Conservation (phyloP, 2,329 filamentous ascomycete species). For the Fusarium beomiforme region DNA sequence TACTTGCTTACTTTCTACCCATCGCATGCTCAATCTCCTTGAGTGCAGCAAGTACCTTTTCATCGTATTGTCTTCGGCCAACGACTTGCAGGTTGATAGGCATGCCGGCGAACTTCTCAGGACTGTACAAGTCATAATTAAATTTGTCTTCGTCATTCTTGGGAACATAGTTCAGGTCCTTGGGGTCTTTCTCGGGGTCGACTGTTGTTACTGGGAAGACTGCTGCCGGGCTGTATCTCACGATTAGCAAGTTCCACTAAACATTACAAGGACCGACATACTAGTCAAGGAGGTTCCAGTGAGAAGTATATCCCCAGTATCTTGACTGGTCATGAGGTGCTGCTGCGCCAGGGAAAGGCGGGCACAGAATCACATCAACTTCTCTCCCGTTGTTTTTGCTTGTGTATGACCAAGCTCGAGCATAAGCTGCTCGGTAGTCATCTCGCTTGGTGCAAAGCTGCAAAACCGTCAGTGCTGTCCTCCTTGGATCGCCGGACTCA, state of each 20-base stretch:
- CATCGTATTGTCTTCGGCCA: slow-evolving; percentile 44
- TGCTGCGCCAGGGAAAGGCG: slow-evolving; percentile 63
- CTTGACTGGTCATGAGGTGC: slow-evolving; percentile 53
- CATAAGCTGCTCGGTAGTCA: slow-evolving; percentile 51
- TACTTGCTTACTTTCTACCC: slow-evolving; percentile 20
- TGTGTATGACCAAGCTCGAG: slow-evolving; percentile 51
- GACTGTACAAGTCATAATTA: slow-evolving; percentile 43
- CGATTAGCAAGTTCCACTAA: neutral
- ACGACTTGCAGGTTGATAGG: slow-evolving; percentile 45
- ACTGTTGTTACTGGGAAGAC: slow-evolving; percentile 65
- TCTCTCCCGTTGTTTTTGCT: slow-evolving; percentile 38
- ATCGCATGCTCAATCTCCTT: slow-evolving; percentile 40
- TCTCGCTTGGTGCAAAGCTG: slow-evolving; percentile 52
- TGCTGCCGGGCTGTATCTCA: slow-evolving; percentile 54
- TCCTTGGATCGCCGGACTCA: rapidly evolving
- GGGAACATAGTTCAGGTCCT: slow-evolving; percentile 38
- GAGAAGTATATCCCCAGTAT: slow-evolving; percentile 72
- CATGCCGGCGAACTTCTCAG: slow-evolving; percentile 39
- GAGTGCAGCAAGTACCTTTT: slow-evolving; percentile 45
- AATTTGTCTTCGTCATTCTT: slow-evolving; percentile 45
- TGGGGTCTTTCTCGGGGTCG: slow-evolving; percentile 39
- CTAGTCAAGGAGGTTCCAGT: slow-evolving; percentile 77
- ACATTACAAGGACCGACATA: neutral
- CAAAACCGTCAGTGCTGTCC: rapidly evolving
- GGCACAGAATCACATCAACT: slow-evolving; percentile 72